Evolutionary conservation across 2,329 filamentous ascomycete species (phyloP), one percentile per base, ranked within the genome.

Genomic region (Colletotrichum theobromicola): DNA sequence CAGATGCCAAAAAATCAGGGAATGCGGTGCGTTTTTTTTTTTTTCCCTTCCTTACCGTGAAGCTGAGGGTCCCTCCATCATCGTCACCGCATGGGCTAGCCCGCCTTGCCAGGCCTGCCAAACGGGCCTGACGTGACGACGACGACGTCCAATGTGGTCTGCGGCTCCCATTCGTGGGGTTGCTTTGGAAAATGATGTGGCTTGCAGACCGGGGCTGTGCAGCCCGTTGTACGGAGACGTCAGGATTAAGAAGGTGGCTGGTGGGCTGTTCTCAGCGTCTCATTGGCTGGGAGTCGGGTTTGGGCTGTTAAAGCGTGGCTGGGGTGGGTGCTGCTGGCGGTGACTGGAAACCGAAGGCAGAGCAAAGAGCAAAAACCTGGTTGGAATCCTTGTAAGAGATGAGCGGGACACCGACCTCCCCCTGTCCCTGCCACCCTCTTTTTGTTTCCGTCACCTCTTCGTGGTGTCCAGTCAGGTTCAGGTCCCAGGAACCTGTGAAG

Each of bases 391-490:
- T 64, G 71, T n/a, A 13, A 18, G 7, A 28, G 8, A 32, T 24
- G 50, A 5, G 15, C 42, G 30, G 18, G 15, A 62, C 18, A 21
- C 12, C 8, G 42, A n/a, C n/a, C n/a, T 18, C 0, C 32, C 71
- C 71, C 32, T 60, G 42, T 72, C 67, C 72, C 72, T 62, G 67
- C 72, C 72, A 57, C 37, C 53, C 37, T 74, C 32, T 62, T 71
- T 74, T 74, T 26, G 16, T 32, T 57, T 26, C 30, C 57, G 21
- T 32, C 28, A 34, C 60, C 34, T 12, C 57, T 24, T 46, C 24
- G 24, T 34, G 18, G 57, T 67, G 10, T 55, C 66, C 42, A 35
- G 64, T 62, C 32, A 62, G 18, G 21, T 4, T 28, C 60, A 32
- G 55, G 21, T 58, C 55, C 55, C 26, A 26, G 55, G 30, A 32